Conservation (phyloP, 352 stramenopile species). For the Pythium rhizo-oryzae region DNA sequence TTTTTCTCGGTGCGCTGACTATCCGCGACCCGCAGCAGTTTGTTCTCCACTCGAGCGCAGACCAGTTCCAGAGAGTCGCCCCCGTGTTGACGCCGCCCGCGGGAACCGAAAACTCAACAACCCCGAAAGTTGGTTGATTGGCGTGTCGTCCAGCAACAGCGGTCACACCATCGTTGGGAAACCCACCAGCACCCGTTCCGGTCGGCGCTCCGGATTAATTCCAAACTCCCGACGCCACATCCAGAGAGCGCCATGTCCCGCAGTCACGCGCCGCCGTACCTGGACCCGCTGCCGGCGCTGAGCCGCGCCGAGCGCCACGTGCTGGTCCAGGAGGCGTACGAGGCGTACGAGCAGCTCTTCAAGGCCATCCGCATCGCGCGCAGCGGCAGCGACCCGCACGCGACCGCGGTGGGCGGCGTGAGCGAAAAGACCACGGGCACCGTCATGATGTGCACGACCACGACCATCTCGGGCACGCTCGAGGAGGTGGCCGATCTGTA, state of each 20-base stretch:
- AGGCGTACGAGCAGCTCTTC: conserved; percentile 31
- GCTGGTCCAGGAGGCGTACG: conserved; percentile 27
- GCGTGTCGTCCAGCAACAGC: no score
- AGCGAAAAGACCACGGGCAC: conserved; percentile 40
- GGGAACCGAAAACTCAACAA: no score
- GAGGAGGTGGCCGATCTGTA: conserved; percentile 70
- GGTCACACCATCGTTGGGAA: background rate
- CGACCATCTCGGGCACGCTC: conserved; percentile 50
- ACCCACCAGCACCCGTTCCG: no score
- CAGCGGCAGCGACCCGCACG: conserved; percentile 29
- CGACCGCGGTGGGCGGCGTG: conserved; percentile 34
- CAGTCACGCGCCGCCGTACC: conserved; percentile 12
- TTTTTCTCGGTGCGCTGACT: background rate
- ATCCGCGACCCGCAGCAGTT: background rate
- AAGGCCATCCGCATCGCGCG: conserved; percentile 27
- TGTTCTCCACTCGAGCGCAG: background rate
- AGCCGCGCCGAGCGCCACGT: conserved; percentile 12
- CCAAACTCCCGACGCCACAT: background rate
- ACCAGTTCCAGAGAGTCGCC: no score
- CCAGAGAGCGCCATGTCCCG: conserved; percentile 3
- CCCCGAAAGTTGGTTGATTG: no score
- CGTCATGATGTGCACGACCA: conserved; percentile 66
- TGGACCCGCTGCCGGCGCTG: conserved; percentile 21
- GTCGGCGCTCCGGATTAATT: background rate
- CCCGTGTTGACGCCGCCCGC: background rate